Evolutionary conservation across 768 basidiomycete genomes (phyloP).

Genomic region (Galerina marginata): DNA sequence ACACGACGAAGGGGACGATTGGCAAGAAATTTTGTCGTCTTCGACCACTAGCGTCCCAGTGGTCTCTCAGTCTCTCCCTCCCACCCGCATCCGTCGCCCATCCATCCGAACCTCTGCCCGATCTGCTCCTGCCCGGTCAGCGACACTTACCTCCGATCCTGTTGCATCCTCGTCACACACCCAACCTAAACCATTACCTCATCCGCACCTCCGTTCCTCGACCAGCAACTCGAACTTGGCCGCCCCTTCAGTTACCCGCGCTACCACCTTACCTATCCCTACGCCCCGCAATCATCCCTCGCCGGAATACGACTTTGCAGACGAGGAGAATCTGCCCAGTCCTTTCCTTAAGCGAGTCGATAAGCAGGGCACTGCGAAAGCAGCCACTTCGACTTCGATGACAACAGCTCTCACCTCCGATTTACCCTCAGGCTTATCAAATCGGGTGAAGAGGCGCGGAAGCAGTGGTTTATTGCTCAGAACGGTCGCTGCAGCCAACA

Average conservation of each 20-base stretch:
- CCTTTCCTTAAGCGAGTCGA: slow-evolving; percentile 75
- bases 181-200: slow-evolving; percentile 47
- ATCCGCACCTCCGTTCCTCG: slow-evolving; percentile 43
- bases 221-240: slow-evolving; percentile 23
- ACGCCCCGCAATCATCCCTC: slow-evolving; percentile 32
- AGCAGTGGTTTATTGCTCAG: slow-evolving; percentile 61
- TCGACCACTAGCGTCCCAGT: background rate
- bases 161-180: slow-evolving; percentile 31
- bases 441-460: slow-evolving; percentile 42
- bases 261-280: slow-evolving; percentile 12
- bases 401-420: slow-evolving; percentile 6
- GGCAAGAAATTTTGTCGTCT: slow-evolving; percentile 2
- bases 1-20: background rate
- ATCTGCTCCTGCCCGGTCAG: slow-evolving; percentile 20
- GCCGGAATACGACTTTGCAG: slow-evolving; percentile 68
- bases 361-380: slow-evolving; percentile 29
- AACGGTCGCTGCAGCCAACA: slow-evolving; percentile 65
- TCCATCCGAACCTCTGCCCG: slow-evolving; percentile 56
- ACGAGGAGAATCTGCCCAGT: slow-evolving; percentile 87
- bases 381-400: slow-evolving; percentile 8
- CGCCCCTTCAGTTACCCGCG: slow-evolving; percentile 7
- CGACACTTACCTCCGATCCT: background rate
- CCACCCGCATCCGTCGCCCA: slow-evolving; percentile 59
- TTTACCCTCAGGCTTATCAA: too few relatives aligned
- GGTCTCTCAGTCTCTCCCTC: slow-evolving; percentile 31